A percentile compares a stretch with the other conserved stretches of the same genome.
These are phyloP conservation scores for Capsicum chinense DNA, from an alignment of 257 asterid genomes.

Conservation along the genomic window DNA sequence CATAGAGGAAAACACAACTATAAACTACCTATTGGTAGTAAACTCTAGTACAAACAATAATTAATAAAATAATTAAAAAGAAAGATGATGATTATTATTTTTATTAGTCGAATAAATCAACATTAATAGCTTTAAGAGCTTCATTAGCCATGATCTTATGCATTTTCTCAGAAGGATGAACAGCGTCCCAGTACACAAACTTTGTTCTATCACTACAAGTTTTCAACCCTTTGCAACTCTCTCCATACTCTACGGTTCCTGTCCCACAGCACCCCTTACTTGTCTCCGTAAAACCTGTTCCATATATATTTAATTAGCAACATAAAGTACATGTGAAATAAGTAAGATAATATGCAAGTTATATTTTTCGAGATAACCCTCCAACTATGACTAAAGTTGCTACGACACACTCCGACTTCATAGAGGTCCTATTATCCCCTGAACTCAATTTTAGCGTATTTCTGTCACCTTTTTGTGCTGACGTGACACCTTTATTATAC, in stretches of 20 bases:
- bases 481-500: no score
- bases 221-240: conserved; percentile 46
- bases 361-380: no score
- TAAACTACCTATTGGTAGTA: not conserved
- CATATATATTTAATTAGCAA: no score
- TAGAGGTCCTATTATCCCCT: no score
- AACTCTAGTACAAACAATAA: not conserved
- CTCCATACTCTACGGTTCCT: conserved; percentile 48
- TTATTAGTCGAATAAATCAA: conserved; percentile 24
- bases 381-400: no score
- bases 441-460: no score
- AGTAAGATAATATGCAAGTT: not conserved
- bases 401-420: no score
- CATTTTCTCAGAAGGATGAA: conserved; percentile 55
- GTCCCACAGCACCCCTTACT: conserved; percentile 60
- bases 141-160: conserved; percentile 49
- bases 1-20: not conserved
- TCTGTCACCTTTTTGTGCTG: no score
- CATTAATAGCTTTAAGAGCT: conserved; percentile 33
- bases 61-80: not conserved
- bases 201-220: conserved; percentile 54
- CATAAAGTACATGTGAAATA: not conserved
- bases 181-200: conserved; percentile 59
- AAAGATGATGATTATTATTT: not conserved
- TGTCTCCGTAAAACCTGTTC: conserved; percentile 54